These are phyloP conservation scores for Kodamaea plutei DNA, from an alignment of 1,139 yeast genomes.

Conservation along the genomic window DNA sequence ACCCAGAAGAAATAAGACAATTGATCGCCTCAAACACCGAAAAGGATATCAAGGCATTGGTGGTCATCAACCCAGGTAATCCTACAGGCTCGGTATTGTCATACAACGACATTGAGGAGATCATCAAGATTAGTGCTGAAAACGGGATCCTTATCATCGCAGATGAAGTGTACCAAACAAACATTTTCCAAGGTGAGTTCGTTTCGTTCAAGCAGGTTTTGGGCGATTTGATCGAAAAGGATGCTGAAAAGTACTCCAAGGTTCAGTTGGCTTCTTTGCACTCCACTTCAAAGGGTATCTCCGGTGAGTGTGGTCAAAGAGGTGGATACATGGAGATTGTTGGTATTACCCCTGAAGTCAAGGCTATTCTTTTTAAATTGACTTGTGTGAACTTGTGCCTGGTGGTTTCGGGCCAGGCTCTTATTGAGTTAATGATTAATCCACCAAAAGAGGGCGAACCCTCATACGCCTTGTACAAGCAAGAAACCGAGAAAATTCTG, in stretches of 20 bases:
- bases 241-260: slow-evolving; percentile 53
- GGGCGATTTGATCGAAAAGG: slow-evolving; percentile 51
- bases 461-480: slow-evolving; percentile 62
- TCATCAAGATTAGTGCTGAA: slow-evolving; percentile 76
- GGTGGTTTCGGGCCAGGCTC: slow-evolving; percentile 89
- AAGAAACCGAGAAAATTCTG: slow-evolving; percentile 61
- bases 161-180: slow-evolving; percentile 97
- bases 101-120: slow-evolving; percentile 60
- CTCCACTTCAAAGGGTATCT: slow-evolving; percentile 93
- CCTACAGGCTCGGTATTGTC: slow-evolving; percentile 89
- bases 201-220: slow-evolving; percentile 67
- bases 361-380: slow-evolving; percentile 69
- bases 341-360: slow-evolving; percentile 70
- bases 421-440: slow-evolving; percentile 87
- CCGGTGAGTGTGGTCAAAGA: slow-evolving; percentile 98
- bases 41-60: slow-evolving; percentile 71
- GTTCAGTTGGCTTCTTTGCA: slow-evolving; percentile 92
- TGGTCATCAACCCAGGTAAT: slow-evolving; percentile 95
- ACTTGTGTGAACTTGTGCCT: slow-evolving; percentile 92
- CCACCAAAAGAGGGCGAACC: slow-evolving; percentile 80
- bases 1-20: slow-evolving; percentile 59
- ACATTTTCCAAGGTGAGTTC: slow-evolving; percentile 67
- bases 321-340: slow-evolving; percentile 97
- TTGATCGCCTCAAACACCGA: slow-evolving; percentile 49
- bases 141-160: slow-evolving; percentile 85